A percentile compares a stretch with the other conserved stretches of the same genome.
These are phyloP conservation scores for Didymella arachidicola DNA, from an alignment of 2,329 filamentous ascomycete genomes.

Conservation along the genomic window DNA sequence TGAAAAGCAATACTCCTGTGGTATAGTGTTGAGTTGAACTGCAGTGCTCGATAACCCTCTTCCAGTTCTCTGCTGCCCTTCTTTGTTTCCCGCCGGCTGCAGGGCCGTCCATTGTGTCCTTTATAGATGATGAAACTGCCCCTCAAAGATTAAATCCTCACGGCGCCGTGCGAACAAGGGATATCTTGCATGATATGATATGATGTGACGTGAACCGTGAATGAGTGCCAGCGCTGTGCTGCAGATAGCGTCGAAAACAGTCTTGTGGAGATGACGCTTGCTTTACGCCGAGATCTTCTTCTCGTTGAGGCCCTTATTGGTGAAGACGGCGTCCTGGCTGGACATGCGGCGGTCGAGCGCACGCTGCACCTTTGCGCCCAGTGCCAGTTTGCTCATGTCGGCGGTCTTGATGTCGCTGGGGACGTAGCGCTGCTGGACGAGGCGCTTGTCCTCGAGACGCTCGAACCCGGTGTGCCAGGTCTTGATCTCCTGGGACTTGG, in stretches of 20 bases:
- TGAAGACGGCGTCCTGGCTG: conserved; percentile 86
- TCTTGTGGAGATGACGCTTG: neutral
- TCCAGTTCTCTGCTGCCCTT: conserved; percentile 2
- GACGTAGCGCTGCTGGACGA: conserved; percentile 80
- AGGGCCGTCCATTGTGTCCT: conserved; percentile 1
- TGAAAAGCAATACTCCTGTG: conserved; percentile 16
- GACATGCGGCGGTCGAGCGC: conserved; percentile 87
- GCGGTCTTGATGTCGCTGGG: conserved; percentile 81
- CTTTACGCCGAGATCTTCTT: conserved; percentile 46
- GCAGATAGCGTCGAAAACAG: conserved; percentile 15
- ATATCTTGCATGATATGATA: conserved; percentile 21
- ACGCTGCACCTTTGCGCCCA: conserved; percentile 89
- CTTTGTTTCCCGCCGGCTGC: neutral
- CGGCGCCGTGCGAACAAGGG: conserved; percentile 16
- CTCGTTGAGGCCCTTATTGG: conserved; percentile 56
- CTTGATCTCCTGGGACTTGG: conserved; percentile 70
- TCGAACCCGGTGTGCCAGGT: conserved; percentile 82
- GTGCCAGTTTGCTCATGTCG: conserved; percentile 82
- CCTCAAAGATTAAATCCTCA: conserved; percentile 3
- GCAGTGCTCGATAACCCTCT: conserved; percentile 3
- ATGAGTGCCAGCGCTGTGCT: conserved; percentile 15
- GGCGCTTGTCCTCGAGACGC: conserved; percentile 88
- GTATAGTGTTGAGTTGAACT: conserved; percentile 20
- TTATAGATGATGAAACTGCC: neutral
- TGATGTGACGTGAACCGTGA: conserved; percentile 8